These are phyloP conservation scores for Auxenochlorella pyrenoidosa DNA, from an alignment of 139 green algal genomes.

Conservation along the genomic window DNA sequence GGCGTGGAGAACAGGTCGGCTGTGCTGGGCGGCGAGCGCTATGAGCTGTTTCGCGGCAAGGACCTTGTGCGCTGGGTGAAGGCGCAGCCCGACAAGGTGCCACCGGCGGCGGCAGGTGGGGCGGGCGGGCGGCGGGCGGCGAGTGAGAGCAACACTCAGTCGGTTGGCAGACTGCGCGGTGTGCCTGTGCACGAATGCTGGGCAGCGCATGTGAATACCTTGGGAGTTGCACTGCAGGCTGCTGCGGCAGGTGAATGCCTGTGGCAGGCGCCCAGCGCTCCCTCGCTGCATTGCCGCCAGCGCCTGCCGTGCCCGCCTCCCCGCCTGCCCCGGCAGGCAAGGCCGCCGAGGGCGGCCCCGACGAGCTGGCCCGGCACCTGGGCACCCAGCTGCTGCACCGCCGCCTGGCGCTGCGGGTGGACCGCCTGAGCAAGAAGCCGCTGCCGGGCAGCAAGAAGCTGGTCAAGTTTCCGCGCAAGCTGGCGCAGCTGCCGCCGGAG, in stretches of 20 bases:
- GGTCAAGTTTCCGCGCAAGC: conserved; percentile 76
- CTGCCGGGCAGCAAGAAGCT: conserved; percentile 73
- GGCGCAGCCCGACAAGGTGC: conserved; percentile 37
- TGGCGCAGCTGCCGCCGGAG: conserved; percentile 38
- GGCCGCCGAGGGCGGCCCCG: neutral
- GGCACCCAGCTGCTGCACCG: conserved; percentile 52
- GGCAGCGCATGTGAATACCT: neutral
- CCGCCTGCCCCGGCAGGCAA: conserved; percentile 2
- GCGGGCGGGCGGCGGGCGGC: neutral
- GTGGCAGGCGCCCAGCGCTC: neutral
- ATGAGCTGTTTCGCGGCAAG: conserved; percentile 70
- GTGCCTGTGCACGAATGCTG: neutral
- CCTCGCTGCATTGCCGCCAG: too few species aligned
- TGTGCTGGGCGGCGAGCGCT: conserved; percentile 46
- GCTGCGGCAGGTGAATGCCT: neutral
- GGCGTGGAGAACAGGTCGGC: conserved; percentile 51
- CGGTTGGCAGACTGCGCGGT: neutral
- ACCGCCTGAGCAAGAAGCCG: conserved; percentile 77
- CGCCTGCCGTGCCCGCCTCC: too few species aligned
- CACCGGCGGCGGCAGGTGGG: neutral
- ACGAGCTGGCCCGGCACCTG: conserved; percentile 41
- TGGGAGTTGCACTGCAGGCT: too few species aligned
- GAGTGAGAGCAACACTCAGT: neutral
- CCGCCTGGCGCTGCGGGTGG: conserved; percentile 50
- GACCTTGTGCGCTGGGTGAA: conserved; percentile 52